Evolutionary conservation across 2,329 filamentous ascomycete species (phyloP).

Genomic region (Pezicula radicicola): DNA sequence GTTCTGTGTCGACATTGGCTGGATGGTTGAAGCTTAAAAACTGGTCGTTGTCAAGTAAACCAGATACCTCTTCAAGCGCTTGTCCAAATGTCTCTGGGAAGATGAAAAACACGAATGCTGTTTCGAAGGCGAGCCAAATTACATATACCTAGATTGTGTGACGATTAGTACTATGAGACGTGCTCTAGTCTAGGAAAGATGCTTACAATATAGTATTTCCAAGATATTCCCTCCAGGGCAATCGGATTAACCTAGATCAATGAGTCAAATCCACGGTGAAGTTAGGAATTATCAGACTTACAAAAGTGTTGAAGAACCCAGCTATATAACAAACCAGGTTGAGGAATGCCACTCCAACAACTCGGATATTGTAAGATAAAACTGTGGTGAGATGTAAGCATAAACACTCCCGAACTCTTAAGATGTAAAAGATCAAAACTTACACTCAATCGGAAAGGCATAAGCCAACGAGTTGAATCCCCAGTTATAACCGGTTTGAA

Average conservation of each 20-base stretch:
- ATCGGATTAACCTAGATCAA: conserved; percentile 32
- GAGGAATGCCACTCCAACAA: conserved; percentile 31
- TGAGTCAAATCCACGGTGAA: too few species aligned
- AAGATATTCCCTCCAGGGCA: conserved; percentile 33
- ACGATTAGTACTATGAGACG: not conserved
- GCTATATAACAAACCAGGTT: conserved; percentile 26
- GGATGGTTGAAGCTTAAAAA: not conserved
- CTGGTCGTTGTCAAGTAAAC: not conserved
- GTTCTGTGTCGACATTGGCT: too few species aligned
- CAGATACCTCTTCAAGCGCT: conserved; percentile 36
- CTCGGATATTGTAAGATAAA: conserved; percentile 32
- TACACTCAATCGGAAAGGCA: not conserved
- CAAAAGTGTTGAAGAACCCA: conserved; percentile 42
- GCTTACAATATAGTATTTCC: conserved; percentile 37
- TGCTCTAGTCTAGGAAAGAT: not conserved
- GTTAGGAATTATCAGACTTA: conserved; percentile 8
- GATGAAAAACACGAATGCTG: conserved; percentile 37
- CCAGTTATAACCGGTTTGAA: not conserved
- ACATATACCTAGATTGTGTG: conserved; percentile 27
- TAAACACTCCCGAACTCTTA: not conserved
- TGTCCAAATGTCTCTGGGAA: conserved; percentile 39
- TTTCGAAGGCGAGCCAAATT: conserved; percentile 37
- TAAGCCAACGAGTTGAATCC: not conserved
- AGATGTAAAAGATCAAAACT: not conserved
- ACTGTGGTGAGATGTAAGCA: conserved; percentile 37